phyloP scores from a whole-genome alignment of 23 red algal species.

The Gracilaria vermiculophylla region DNA sequence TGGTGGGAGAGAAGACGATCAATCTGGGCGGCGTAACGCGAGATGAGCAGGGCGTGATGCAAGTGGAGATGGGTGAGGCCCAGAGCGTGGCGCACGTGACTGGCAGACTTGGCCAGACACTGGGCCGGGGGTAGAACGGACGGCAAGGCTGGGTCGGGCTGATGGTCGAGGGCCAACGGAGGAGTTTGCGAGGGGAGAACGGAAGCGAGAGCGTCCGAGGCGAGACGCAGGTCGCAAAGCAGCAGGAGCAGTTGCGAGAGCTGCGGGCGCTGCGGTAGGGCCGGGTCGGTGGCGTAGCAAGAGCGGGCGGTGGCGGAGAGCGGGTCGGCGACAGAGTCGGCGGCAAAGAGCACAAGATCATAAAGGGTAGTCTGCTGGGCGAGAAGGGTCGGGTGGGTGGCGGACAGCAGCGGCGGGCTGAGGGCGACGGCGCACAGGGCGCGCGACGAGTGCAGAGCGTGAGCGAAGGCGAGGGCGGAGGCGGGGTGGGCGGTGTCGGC shows the following conservation, averaged over 20 bases:
- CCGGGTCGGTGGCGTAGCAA: not conserved
- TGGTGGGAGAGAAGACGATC: not conserved
- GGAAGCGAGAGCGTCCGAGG: not conserved
- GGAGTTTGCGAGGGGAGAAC: not conserved
- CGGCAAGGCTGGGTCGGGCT: not conserved
- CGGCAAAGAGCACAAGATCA: conserved; percentile 19
- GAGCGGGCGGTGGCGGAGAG: not conserved
- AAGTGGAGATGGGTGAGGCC: not conserved
- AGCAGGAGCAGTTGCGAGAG: not conserved
- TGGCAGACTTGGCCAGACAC: not conserved
- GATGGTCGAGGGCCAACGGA: not conserved
- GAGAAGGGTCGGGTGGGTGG: not conserved
- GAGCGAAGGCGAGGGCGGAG: not conserved
- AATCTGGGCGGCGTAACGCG: not conserved
- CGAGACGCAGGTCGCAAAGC: not conserved
- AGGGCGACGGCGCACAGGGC: conserved; percentile 29
- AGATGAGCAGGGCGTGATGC: not conserved
- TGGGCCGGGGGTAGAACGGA: not conserved
- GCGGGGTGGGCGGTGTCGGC: not conserved
- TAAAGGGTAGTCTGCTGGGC: not conserved
- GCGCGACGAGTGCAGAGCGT: conserved; percentile 13
- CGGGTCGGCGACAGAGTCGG: not conserved
- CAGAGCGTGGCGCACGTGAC: not conserved
- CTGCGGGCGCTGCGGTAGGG: not conserved
- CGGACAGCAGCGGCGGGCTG: not conserved